Conservation (phyloP, 495 filamentous ascomycete genomes). For the Aspergillus mulundensis region DNA sequence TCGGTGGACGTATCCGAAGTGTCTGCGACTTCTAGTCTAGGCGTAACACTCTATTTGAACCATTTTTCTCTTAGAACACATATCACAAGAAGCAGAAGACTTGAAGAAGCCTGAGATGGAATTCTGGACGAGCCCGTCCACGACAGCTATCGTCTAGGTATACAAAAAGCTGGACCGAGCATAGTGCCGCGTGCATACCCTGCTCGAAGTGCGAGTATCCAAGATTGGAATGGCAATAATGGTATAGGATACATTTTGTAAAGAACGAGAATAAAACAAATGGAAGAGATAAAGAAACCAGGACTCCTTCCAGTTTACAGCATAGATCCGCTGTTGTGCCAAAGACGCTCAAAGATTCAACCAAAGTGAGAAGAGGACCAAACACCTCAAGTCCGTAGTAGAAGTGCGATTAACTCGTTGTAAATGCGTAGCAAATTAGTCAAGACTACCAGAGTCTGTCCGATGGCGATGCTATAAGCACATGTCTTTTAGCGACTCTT, state of each 20-base stretch:
- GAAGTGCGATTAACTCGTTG: background rate
- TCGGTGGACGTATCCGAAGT: background rate
- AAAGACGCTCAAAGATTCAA: background rate
- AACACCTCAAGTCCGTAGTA: background rate
- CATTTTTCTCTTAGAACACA: background rate
- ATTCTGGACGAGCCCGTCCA: too few species aligned
- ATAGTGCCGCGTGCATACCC: background rate
- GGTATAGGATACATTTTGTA: background rate
- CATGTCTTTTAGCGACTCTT: background rate
- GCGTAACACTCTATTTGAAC: background rate
- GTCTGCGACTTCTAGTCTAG: background rate
- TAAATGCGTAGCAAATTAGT: background rate
- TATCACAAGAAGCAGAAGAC: background rate
- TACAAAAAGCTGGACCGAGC: background rate
- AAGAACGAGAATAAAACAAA: background rate
- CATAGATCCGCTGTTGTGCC: background rate
- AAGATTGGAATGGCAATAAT: background rate
- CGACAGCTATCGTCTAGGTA: background rate
- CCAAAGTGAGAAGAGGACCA: background rate
- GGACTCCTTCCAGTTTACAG: background rate
- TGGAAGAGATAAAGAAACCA: background rate
- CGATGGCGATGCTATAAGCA: background rate
- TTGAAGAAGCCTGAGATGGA: background rate
- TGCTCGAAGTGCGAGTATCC: background rate
- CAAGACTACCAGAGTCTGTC: conserved; percentile 5